Evolutionary conservation across 2,329 filamentous ascomycete genomes (phyloP), one percentile per base, ranked within the genome.

Genomic region (Juglanconis juglandina): DNA sequence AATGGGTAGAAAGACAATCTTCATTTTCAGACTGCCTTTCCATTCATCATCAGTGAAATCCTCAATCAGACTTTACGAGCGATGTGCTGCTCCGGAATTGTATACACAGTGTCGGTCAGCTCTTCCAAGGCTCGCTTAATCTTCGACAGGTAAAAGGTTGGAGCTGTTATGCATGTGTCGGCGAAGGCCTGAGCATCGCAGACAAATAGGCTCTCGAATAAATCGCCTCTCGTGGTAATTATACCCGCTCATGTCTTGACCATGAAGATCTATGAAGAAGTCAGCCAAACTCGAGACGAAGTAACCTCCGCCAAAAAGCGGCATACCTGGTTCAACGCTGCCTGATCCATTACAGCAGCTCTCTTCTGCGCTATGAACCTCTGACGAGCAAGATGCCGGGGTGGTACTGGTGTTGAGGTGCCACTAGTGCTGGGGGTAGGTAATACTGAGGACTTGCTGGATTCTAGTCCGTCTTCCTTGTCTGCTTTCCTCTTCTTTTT

Each of bases 321-420:
- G 65, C 78, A 73, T 77, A 93, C 90, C 86, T 97, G 92, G 72
- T 93, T 94, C 70, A 98, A 76, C 13, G 92, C 91, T 69, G 89
- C 87, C 53, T 87, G 83, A 73, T 97, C 90, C 77, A 92, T 83
- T 61, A 92, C 84, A 2, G 93, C 92, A 77, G 88, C 85, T 68
- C 87, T 87, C 79, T 98, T 98, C 68, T 95, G 91, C 59, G 89
- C 89, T 69, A 98, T 96, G 73, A 93, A 91, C 62, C 91, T 83
- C 66, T 90, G 87, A 64, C 94, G 81, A 51, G 93, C 86, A 58
- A 89, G 84, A 71, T 93, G 90, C 65, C 92, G 84, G 53, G 82
- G 86, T 33, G 82, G 79, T 63, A 81, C 32, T 33, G 69, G 68
- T 6, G 70, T 69, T 13, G 68, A 70, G 47, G 62, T 65, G 17